Evolutionary conservation across 192 early-diverging fungal genomes (phyloP), one percentile per base, ranked within the genome.

Genomic region (Coemansia sp.): DNA sequence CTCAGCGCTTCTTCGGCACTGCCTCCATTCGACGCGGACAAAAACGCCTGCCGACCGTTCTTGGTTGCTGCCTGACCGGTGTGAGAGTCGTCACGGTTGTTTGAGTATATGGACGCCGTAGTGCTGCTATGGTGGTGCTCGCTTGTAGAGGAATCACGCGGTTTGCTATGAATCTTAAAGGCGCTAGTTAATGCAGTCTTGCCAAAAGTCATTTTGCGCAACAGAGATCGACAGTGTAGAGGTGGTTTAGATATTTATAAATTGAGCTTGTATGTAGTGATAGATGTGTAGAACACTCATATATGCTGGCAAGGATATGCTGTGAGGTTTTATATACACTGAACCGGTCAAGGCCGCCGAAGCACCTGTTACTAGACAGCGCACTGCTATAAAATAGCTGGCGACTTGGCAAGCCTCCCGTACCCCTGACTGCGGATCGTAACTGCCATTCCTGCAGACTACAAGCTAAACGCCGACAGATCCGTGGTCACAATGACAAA

Each of bases 341-440:
- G 31, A 16, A 33, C 4, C 29, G n/a, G 29, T 16, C 29, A 34
- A 50, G 21, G 10, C 46, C 19, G 19, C 21, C 2, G 46, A 21
- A 50, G 46, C 46, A 21, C 54, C 16, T n/a, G 29, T 17, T 57
- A n/a, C 16, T 34, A 57, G 54, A 14, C 29, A 34, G 31, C 29
- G 29, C 31, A 35, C 54, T 57, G 54, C 54, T 17, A 36, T 35
- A 19, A 34, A 34, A 17, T 34, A 21, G 7, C 14, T 33, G 31
- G 54, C 11, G 16, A 17, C 54, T 57, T 57, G 54, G 54, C 54
- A 57, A 57, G 31, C 31, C 54, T 57, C 14, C 33, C 3, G 14
- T 17, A 2, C 31, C 54, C 54, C 54, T 57, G 54, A 57, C 54
- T 57, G 54, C 54, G 54, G 54, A 57, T 31, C 33, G 54, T 57